Percentiles rank a stretch among this genome's conserved stretches.
Evolutionary conservation across 208 protist genomes (phyloP).

Genomic region (Crithidia mellificae): DNA sequence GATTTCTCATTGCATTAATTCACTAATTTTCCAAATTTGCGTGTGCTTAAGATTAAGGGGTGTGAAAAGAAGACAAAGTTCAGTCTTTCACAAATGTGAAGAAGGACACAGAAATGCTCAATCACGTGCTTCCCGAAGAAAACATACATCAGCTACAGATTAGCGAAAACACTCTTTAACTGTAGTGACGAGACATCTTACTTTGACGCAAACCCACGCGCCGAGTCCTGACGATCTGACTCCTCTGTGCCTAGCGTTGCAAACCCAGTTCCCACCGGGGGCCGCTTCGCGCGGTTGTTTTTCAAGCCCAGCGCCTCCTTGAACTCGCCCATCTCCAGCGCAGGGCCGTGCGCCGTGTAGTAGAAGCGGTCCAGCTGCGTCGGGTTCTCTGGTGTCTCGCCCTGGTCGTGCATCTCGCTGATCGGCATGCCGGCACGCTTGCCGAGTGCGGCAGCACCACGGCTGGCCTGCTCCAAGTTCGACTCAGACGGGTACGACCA

Average conservation of each 20-base stretch:
- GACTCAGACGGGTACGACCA: constrained; percentile 79
- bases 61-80: too few relatives aligned
- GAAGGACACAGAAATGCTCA: too few relatives aligned
- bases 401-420: constrained; percentile 88
- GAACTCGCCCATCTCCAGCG: constrained; percentile 82
- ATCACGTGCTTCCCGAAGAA: too few relatives aligned
- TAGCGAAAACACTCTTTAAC: too few relatives aligned
- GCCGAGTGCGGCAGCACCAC: constrained; percentile 74
- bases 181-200: too few relatives aligned
- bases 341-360: constrained; percentile 75
- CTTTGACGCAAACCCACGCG: constrained; percentile 28
- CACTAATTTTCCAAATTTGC: too few relatives aligned
- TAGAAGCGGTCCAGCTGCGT: constrained; percentile 83
- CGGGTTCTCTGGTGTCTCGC: constrained; percentile 81
- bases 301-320: constrained; percentile 90
- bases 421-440: constrained; percentile 82
- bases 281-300: constrained; percentile 63
- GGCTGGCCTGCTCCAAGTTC: constrained; percentile 84
- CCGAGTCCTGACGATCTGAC: constrained; percentile 6
- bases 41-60: too few relatives aligned
- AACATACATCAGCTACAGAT: too few relatives aligned
- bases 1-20: too few relatives aligned
- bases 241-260: constrained; percentile 61
- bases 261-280: constrained; percentile 63
- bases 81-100: too few relatives aligned